A percentile compares a stretch with the other conserved stretches of the same genome.
These are phyloP conservation scores for Dothistroma pini DNA, from an alignment of 2,329 filamentous ascomycete species.

Conservation along the genomic window DNA sequence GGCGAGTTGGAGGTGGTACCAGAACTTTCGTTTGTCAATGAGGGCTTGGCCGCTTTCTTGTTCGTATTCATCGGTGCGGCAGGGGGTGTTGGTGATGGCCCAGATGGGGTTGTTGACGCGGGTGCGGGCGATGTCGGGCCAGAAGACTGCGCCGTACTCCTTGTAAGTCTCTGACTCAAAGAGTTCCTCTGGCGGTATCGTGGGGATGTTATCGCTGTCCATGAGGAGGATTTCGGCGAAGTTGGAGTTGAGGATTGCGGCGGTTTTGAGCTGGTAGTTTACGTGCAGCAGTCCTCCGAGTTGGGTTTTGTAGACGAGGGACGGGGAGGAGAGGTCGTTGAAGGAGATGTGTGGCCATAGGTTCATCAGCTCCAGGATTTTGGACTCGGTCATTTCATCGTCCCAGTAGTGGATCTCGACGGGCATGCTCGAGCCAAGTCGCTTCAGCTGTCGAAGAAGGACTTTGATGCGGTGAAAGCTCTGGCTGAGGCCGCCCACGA, in stretches of 20 bases:
- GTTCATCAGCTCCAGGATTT: conserved; percentile 16
- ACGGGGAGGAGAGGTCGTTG: conserved; percentile 28
- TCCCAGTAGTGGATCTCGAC: conserved; percentile 35
- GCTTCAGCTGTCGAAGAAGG: conserved; percentile 17
- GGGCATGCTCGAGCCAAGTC: conserved; percentile 23
- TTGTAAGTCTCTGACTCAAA: conserved; percentile 30
- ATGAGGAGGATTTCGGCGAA: conserved; percentile 37
- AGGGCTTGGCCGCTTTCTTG: conserved; percentile 36
- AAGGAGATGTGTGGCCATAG: conserved; percentile 26
- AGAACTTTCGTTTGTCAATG: conserved; percentile 35
- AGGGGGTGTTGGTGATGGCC: conserved; percentile 35
- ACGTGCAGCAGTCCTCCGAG: neutral
- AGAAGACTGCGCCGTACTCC: conserved; percentile 36
- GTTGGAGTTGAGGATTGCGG: conserved; percentile 36
- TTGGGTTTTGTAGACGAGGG: conserved; percentile 19
- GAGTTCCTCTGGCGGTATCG: conserved; percentile 31
- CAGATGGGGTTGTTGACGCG: conserved; percentile 27
- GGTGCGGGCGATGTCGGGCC: conserved; percentile 35
- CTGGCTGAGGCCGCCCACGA: conserved; percentile 29
- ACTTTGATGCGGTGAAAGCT: conserved; percentile 27
- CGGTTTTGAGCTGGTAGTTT: conserved; percentile 35
- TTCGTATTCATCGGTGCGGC: conserved; percentile 35
- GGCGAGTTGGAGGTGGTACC: conserved; percentile 37
- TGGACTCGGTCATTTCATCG: conserved; percentile 26
- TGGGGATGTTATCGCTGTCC: conserved; percentile 38